These are phyloP conservation scores for Colletotrichum liaoningense DNA, from an alignment of 2,329 filamentous ascomycete genomes.

Conservation along the genomic window DNA sequence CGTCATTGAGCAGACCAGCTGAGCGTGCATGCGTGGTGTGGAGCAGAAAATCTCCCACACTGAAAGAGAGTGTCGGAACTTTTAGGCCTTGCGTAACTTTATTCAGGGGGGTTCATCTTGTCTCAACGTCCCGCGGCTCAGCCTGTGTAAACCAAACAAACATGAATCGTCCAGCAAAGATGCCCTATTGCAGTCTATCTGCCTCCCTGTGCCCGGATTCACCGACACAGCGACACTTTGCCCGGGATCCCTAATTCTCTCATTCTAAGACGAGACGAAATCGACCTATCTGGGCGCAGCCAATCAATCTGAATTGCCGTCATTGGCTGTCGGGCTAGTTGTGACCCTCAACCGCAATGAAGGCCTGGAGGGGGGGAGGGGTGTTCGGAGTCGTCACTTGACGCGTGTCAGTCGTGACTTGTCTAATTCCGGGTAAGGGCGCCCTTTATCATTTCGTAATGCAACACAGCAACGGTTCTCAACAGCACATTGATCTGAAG, in stretches of 20 bases:
- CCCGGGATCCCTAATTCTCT: conserved; percentile 10
- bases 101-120: conserved; percentile 10
- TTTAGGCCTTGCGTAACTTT: not conserved
- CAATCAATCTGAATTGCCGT: conserved; percentile 1
- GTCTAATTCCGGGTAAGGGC: not conserved
- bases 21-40: too few relatives aligned
- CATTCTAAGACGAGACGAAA: not conserved
- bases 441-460: not conserved
- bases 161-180: not conserved
- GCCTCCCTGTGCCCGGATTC: not conserved
- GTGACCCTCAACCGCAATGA: not conserved
- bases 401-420: not conserved
- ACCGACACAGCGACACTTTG: not conserved
- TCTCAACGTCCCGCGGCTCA: not conserved
- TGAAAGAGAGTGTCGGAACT: not conserved
- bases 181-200: too few relatives aligned
- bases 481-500: too few relatives aligned
- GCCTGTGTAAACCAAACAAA: conserved; percentile 1
- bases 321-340: conserved; percentile 11
- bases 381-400: not conserved
- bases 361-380: not conserved
- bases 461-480: too few relatives aligned
- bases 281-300: not conserved
- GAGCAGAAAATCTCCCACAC: not conserved
- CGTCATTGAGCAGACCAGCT: not conserved